Base-by-base conservation (phyloP, 768 basidiomycete genomes). In the Inosperma sp. region DNA sequence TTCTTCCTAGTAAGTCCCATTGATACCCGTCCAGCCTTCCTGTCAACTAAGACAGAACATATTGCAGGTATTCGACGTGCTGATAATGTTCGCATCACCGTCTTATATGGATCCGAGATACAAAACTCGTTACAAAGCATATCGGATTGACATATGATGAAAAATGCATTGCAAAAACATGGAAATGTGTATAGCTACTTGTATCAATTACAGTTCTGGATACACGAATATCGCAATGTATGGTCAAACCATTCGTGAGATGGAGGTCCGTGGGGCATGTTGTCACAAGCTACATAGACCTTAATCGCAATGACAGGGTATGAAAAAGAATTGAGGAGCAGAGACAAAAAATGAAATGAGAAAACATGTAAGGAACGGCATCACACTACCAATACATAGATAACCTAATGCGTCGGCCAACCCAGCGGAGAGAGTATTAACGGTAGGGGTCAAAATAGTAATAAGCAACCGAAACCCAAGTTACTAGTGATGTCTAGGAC, bases 381-480 rank as follows among this genome's bases (percentile, higher is more conserved):
- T 16, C 26, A 29, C 29, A 45, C 30, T 45, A 45, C 44, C 44
- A 46, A 48, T 48, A 48, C 46, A 45, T 45, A 51, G 43, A 45
- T 51, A 45, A 51, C 50, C 49, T 34, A 44, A 29, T 36, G 45
- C 31, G 50, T 36, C 17, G 26, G 42, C 25, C 42, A 44, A 51
- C 43, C 50, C 50, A 45, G 29, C 45, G 45, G 50, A 45, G 23
- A 51, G 26, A 43, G 49, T 34, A 36, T 37, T 33, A 51, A 36
- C 34, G 23, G 34, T 40, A 51, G 33, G 39, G 35, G 29, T 40
- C 33, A 26, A 17, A 9, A 36, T 17, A 27, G 50, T 7, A 51
- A 17, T 3, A 26, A 27, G 23, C 25, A 19, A 31, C 30, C 29
- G 13, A 37, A 31, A 36, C n/a, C n/a, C n/a, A n/a, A n/a, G n/a